Conservation (phyloP, 495 filamentous ascomycete species). For the Podospora comata region DNA sequence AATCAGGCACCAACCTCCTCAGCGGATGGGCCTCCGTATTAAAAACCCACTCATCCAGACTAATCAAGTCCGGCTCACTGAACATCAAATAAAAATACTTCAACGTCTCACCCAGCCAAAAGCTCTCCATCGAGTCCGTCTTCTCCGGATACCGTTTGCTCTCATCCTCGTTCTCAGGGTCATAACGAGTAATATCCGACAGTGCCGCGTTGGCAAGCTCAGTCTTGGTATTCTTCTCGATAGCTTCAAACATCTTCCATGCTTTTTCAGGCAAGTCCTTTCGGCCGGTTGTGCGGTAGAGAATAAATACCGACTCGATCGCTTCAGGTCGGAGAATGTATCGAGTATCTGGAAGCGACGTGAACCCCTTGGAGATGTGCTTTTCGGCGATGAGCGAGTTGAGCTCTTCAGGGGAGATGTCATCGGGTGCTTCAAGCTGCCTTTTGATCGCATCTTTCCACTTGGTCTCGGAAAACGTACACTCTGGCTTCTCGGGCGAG, state of each 20-base stretch:
- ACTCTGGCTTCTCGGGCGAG: slow-evolving; percentile 47
- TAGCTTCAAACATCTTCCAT: slow-evolving; percentile 57
- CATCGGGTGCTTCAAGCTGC: slow-evolving; percentile 8
- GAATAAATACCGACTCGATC: slow-evolving; percentile 66
- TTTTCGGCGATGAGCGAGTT: slow-evolving; percentile 52
- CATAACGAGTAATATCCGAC: slow-evolving; percentile 34
- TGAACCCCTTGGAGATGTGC: slow-evolving; percentile 64
- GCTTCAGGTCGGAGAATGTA: slow-evolving; percentile 75
- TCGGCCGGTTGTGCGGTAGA: slow-evolving; percentile 63
- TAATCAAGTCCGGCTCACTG: slow-evolving; percentile 63
- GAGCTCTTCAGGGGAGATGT: slow-evolving; percentile 19
- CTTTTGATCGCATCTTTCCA: slow-evolving; percentile 40
- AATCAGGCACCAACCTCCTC: slow-evolving; percentile 33
- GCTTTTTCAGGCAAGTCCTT: slow-evolving; percentile 51
- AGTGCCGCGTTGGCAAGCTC: slow-evolving; percentile 51
- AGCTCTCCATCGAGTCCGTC: slow-evolving; percentile 51
- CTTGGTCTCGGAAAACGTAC: slow-evolving; percentile 65
- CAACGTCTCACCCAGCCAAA: slow-evolving; percentile 50
- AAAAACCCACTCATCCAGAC: slow-evolving; percentile 72
- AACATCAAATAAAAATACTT: slow-evolving; percentile 76
- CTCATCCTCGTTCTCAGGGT: slow-evolving; percentile 24
- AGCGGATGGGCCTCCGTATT: slow-evolving; percentile 88
- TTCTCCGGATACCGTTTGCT: slow-evolving; percentile 14
- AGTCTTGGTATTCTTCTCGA: slow-evolving; percentile 49
- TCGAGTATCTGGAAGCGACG: slow-evolving; percentile 51